phyloP scores from a whole-genome alignment of 2,329 filamentous ascomycete genomes.

The Podosphaera leucotricha region DNA sequence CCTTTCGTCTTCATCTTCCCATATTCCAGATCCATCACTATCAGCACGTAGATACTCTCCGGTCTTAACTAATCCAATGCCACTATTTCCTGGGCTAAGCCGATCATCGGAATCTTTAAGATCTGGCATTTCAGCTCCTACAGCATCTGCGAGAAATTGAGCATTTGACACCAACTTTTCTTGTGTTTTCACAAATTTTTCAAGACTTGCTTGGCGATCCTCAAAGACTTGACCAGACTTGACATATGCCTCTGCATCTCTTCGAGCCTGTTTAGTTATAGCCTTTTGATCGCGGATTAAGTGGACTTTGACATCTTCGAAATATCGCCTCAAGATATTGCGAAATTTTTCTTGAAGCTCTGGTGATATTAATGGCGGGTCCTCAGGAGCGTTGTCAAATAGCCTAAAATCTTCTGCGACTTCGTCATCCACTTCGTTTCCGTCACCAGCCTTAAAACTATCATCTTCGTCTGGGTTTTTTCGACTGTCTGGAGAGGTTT shows the following conservation, averaged over 20 bases:
- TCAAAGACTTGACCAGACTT: slow-evolving; percentile 98
- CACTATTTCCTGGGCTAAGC: slow-evolving; percentile 40
- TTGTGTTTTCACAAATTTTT: slow-evolving; percentile 78
- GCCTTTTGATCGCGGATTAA: slow-evolving; percentile 80
- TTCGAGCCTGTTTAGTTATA: slow-evolving; percentile 63
- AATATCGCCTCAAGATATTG: slow-evolving; percentile 66
- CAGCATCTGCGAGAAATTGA: slow-evolving; percentile 68
- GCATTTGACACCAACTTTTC: slow-evolving; percentile 79
- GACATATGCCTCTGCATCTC: slow-evolving; percentile 94
- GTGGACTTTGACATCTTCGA: slow-evolving; percentile 79
- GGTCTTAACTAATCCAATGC: slow-evolving; percentile 82
- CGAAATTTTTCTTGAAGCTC: slow-evolving; percentile 71
- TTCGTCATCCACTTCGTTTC: slow-evolving; percentile 22
- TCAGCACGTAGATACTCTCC: slow-evolving; percentile 81
- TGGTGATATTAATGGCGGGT: slow-evolving; percentile 49
- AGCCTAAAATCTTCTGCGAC: slow-evolving; percentile 25
- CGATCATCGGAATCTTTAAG: slow-evolving; percentile 60
- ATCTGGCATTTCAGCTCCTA: slow-evolving; percentile 84
- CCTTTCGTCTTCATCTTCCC: slow-evolving; percentile 95
- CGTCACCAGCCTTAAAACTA: slow-evolving; percentile 25
- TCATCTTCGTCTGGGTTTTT: slow-evolving; percentile 70
- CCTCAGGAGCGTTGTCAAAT: slow-evolving; percentile 25
- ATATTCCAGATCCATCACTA: slow-evolving; percentile 78
- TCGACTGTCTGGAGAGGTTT: slow-evolving; percentile 48
- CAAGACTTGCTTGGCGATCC: slow-evolving; percentile 84